Base-by-base conservation (phyloP, 495 filamentous ascomycete species). In the Talaromyces liani region DNA sequence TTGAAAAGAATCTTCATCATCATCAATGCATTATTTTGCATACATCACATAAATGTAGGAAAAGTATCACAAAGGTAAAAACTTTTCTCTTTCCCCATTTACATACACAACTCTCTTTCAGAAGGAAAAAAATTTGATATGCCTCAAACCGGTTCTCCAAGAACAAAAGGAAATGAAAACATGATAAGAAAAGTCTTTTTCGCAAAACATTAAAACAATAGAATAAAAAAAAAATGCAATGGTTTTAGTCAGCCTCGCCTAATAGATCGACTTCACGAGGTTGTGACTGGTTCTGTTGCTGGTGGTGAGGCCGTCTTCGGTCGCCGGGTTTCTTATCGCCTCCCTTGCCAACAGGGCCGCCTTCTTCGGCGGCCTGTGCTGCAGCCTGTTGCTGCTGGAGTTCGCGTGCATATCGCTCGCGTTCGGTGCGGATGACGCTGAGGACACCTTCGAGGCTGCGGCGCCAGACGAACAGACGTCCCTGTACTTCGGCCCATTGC, bases 401-500 rank as follows among this genome's bases (percentile, higher is more conserved):
- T 66, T 83, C 81, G 25, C 78, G 72, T 20, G 76, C 65, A 66
- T 82, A 81, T 57, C 88, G 84, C 68, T 89, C 84, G 77, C 93
- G 89, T 74, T 93, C 91, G 65, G 80, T 78, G 71, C 85, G 86
- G 34, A 99, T 83, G 20, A 92, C 88, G 55, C 73, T 80, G 65
- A 93, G 76, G 24, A 98, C 92, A 53, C 83, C 82, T 68, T 83
- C 82, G 65, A 98, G 75, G 63, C 88, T 90, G 55, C 81, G 78
- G 78, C 89, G 88, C 93, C 92, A 98, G 70, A 89, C 89, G 76
- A 97, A 92, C 69, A 99, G 76, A 47, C 92, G 83, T 34, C 86
- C 87, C 67, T 90, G 91, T 22, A 99, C 87, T 80, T 98, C 92
- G 59, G 88, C 85, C 95, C 95, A 99, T 79, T 99, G 94, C 82